Base-by-base conservation (phyloP, 2,329 filamentous ascomycete genomes). In the Hypoxylon sp. region DNA sequence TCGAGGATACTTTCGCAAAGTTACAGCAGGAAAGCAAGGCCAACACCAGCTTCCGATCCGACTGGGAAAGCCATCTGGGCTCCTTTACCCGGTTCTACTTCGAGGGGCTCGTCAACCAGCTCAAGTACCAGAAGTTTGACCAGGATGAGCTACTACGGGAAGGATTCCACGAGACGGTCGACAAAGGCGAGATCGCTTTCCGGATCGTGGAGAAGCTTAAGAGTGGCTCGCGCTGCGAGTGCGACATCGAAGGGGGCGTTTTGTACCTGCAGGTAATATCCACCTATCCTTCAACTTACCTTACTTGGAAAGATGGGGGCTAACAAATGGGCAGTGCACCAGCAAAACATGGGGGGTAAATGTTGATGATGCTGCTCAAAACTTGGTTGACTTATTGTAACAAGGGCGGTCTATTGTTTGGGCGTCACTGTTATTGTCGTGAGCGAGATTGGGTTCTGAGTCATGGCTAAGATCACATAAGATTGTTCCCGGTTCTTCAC, bases 101-200 rank as follows among this genome's bases (percentile, higher is more conserved):
- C 59, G 78, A 84, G 55, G 81, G 76, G 0, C 74, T 87, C n/a
- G 75, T 74, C 31, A 78, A 74, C 50, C 77, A 80, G 59, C 80
- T 87, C 53, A 74, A 81, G 66, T 77, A 77, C 52, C 75, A 83
- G 58, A 84, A 85, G 69, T 84, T 86, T 64, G 80, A 76, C 29
- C 75, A 80, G 58, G 84, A 87, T 66, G 84, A 86, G 0, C 78
- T 86, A 75, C 75, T 86, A 29, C 80, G 79, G 61, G 85, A 86
- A 74, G 84, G 81, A 3, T 80, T 87, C 70, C 74, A 82, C 17
- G 84, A 87, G 68, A 81, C 76, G 2, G 74, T 86, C n/a, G 78
- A 80, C 9, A 82, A 78, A 70, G 79, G 77, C 42, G 79, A 82
- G 71, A 74, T 86, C 17, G 78, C 74, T 19, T 81, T 87, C 70